Evolutionary conservation across 805 yeast genomes (phyloP).

Genomic region (Candida ulmi): DNA sequence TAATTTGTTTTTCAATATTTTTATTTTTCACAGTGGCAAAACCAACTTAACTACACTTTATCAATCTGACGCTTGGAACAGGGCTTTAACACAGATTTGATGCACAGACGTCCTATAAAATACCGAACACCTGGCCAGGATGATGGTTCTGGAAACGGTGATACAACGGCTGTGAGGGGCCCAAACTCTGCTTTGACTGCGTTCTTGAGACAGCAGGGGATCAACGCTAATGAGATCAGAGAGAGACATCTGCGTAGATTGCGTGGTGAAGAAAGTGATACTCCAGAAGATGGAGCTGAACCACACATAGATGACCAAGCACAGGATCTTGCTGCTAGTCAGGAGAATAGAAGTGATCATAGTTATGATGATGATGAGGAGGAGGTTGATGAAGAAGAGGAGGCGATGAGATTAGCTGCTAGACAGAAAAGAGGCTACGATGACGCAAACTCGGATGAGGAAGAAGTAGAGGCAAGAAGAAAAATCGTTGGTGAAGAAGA

Average conservation of each 20-base stretch:
- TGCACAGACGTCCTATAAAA: constrained; percentile 24
- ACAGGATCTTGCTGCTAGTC: background rate
- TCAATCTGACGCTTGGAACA: too few relatives aligned
- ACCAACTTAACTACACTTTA: too few relatives aligned
- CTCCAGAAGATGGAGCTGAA: constrained; percentile 29
- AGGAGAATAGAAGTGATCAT: too few relatives aligned
- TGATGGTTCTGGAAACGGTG: constrained; percentile 1
- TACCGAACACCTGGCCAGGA: constrained; percentile 17
- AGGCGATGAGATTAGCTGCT: constrained; percentile 33
- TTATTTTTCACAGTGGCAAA: background rate
- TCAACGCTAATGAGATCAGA: constrained; percentile 74
- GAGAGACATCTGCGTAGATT: constrained; percentile 33
- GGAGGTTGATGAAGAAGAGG: constrained; percentile 24
- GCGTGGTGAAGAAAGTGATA: constrained; percentile 11
- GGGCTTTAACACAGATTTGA: too few relatives aligned
- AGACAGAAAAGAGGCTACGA: constrained; percentile 34
- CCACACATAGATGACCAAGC: background rate
- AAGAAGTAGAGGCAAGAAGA: constrained; percentile 17
- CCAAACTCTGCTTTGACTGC: constrained; percentile 88
- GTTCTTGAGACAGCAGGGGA: constrained; percentile 84
- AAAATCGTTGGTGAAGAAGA: constrained; percentile 46
- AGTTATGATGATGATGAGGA: constrained; percentile 19
- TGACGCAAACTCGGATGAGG: constrained; percentile 29
- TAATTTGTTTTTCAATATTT: background rate
- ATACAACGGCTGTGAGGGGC: constrained; percentile 26